Base-by-base conservation (phyloP, 2,329 filamentous ascomycete species). In the Monosporascus sp. region DNA sequence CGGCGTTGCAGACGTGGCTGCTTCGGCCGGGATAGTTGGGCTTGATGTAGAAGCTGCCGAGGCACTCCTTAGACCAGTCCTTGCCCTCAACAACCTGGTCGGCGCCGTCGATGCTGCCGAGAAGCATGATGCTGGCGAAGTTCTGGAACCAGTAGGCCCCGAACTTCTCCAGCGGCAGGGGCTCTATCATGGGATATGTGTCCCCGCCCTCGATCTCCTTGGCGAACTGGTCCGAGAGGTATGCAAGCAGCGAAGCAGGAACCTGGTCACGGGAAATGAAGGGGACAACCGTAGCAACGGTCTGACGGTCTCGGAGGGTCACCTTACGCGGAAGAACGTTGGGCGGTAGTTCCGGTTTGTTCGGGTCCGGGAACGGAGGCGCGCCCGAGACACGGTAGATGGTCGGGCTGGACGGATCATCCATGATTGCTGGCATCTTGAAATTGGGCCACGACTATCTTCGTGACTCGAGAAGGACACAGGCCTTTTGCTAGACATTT, bases 31-130 rank as follows among this genome's bases (percentile, higher is more conserved):
- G 90, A 69, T 96, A 96, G 71, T 96, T 96, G 47, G 91, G 90
- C 74, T 94, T 92, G 77, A 96, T 89, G 72, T 94, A 95, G 72
- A 96, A 96, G 72, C 89, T 95, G 53, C 91, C 91, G 44, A 96
- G 75, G 63, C 90, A 96, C 63, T 88, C 80, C 65, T 85, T 85
- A 59, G 84, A 81, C 90, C 91, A 96, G 70, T 93, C 88, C 59
- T 77, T 76, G 70, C 78, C 70, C 71, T 84, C 71, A 61, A 77
- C 63, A 54, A 81, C 70, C 52, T 86, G 83, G 51, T 83, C 79
- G 25, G 81, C 74, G 52, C 78, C 79, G 49, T 83, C 80, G 53
- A 93, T 83, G 62, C 86, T 83, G 52, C 91, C 90, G 42, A 94
- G 76, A 22, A 96, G 76, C 89, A 96, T 94, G 67, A 96, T 84